These are phyloP conservation scores for Biscutella laevigata DNA, from an alignment of 441 rosid species.

Conservation along the genomic window DNA sequence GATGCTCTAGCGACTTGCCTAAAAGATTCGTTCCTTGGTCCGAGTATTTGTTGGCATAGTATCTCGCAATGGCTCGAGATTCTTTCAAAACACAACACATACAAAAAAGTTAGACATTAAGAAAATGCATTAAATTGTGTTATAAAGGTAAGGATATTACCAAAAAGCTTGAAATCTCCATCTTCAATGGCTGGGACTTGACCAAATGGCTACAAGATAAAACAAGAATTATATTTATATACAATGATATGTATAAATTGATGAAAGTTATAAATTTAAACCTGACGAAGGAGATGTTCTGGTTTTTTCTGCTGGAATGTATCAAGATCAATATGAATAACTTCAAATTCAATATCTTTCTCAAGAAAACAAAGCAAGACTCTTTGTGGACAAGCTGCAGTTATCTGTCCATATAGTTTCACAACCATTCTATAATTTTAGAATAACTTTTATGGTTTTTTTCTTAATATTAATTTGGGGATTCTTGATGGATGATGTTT, in stretches of 20 bases:
- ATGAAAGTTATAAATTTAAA: too few relatives aligned
- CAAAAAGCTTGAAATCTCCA: conserved; percentile 51
- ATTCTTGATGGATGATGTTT: too few relatives aligned
- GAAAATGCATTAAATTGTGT: too few relatives aligned
- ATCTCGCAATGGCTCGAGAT: conserved; percentile 64
- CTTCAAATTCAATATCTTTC: conserved; percentile 43
- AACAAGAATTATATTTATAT: not conserved
- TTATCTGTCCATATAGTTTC: conserved; percentile 40
- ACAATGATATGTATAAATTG: too few relatives aligned
- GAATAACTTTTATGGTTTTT: too few relatives aligned
- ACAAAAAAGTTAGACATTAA: too few relatives aligned
- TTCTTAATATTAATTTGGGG: too few relatives aligned
- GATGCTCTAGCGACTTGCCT: conserved; percentile 49
- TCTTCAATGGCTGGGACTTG: conserved; percentile 60
- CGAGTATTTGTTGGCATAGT: conserved; percentile 54
- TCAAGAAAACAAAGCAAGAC: conserved; percentile 51
- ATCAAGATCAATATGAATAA: conserved; percentile 35
- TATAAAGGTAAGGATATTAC: too few relatives aligned
- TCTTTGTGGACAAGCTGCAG: conserved; percentile 52
- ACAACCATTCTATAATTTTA: conserved; percentile 37
- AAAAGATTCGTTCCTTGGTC: conserved; percentile 47
- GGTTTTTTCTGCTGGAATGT: conserved; percentile 39
- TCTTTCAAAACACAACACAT: conserved; percentile 8
- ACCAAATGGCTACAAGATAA: conserved; percentile 48
- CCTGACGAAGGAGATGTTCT: conserved; percentile 45